Percentiles rank a stretch among this genome's conserved stretches.
phyloP scores from a whole-genome alignment of 805 yeast species.

The Wickerhamomyces alni region DNA sequence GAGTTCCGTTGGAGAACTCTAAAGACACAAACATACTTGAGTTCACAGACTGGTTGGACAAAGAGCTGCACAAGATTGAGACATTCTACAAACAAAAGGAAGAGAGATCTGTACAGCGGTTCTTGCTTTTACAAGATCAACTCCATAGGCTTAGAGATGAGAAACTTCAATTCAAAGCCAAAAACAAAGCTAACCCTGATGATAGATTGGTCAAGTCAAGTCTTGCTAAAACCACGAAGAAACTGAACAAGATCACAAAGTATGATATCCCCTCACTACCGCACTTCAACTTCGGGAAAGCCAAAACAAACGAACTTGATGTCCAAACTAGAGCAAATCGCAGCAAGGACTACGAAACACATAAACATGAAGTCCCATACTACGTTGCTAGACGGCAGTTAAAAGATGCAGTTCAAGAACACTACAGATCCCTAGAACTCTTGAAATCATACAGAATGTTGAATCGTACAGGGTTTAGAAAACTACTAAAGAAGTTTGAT shows the following conservation, averaged over 20 bases:
- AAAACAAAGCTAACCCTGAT: constrained; percentile 6
- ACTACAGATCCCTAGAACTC: constrained; percentile 66
- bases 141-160: constrained; percentile 58
- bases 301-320: constrained; percentile 12
- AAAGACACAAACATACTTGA: constrained; percentile 35
- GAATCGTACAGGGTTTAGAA: constrained; percentile 85
- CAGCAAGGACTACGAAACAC: constrained; percentile 43
- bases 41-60: constrained; percentile 64
- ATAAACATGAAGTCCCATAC: constrained; percentile 45
- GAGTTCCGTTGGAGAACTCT: constrained; percentile 13
- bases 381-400: constrained; percentile 60
- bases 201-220: constrained; percentile 9
- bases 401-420: constrained; percentile 64
- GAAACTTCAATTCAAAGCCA: constrained; percentile 22
- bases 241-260: constrained; percentile 23
- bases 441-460: constrained; percentile 64
- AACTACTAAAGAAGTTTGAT: constrained; percentile 86
- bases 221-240: constrained; percentile 11
- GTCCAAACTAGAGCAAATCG: constrained; percentile 23
- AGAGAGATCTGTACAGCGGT: constrained; percentile 52
- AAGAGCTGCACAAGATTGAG: constrained; percentile 55
- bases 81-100: constrained; percentile 57
- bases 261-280: constrained; percentile 40
- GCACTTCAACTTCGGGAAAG: constrained; percentile 27
- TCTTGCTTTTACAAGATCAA: constrained; percentile 60